phyloP scores from a whole-genome alignment of 352 stramenopile species.

The Phytopythium mirpurense region DNA sequence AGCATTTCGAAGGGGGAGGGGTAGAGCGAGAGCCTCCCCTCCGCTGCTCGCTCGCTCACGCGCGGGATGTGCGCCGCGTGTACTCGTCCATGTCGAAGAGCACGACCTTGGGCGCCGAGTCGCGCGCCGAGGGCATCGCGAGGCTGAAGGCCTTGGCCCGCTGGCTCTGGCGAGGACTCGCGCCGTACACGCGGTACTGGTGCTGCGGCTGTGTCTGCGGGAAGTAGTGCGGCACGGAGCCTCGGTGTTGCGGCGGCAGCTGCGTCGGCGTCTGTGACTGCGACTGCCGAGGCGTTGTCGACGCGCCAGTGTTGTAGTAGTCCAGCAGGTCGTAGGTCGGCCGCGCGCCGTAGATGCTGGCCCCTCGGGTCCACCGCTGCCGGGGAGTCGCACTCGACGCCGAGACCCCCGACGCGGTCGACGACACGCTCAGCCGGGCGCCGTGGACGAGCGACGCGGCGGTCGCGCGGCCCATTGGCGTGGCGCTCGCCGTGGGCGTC shows the following conservation, averaged over 20 bases:
- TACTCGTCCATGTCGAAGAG: slow-evolving; percentile 5
- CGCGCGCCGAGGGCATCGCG: neutral
- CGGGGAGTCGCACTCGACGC: neutral
- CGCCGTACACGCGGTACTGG: slow-evolving; percentile 5
- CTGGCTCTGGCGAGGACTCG: neutral
- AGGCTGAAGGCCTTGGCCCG: slow-evolving; percentile 7
- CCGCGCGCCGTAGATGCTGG: slow-evolving; percentile 7
- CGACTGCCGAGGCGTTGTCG: neutral
- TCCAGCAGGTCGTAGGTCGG: slow-evolving; percentile 6
- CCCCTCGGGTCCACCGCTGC: slow-evolving; percentile 5
- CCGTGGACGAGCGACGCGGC: neutral
- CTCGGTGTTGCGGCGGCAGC: neutral
- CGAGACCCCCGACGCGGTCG: neutral
- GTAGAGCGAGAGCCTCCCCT: too few relatives aligned
- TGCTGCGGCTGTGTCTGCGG: slow-evolving; percentile 6
- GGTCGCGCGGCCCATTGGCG: slow-evolving; percentile 10
- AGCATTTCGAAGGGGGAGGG: too few relatives aligned
- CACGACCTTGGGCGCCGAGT: slow-evolving; percentile 8
- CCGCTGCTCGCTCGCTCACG: too few relatives aligned
- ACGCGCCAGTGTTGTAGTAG: neutral
- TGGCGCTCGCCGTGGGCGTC: slow-evolving; percentile 1
- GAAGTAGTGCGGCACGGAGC: slow-evolving; percentile 3
- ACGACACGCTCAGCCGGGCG: neutral
- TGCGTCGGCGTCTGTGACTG: neutral
- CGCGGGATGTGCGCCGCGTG: neutral